Base-by-base conservation (phyloP, 306 rosid species). In the Abrus precatorius region DNA sequence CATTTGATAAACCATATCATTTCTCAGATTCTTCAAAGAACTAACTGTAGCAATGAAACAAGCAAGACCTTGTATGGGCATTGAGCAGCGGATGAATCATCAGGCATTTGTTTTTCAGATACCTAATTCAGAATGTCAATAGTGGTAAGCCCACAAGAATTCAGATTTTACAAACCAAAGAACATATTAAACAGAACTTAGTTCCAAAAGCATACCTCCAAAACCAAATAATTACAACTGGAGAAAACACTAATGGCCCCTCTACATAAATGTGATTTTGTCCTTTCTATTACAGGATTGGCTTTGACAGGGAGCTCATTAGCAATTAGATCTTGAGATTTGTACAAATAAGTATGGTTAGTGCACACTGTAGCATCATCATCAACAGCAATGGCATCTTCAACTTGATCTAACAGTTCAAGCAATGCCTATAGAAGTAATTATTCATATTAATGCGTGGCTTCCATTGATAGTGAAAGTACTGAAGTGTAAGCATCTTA, bases 321-420 rank as follows among this genome's bases (percentile, higher is more conserved):
- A 38, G 45, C 66, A 55, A 75, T 75, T 77, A 53, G 81, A 79
- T 79, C 86, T 89, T 74, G 80, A 66, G 84, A 76, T 65, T 88
- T 84, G 53, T 29, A 62, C 83, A 82, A 84, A 86, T 64, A 62
- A 74, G 69, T 80, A 57, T 69, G 85, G 72, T 56, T 74, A 62
- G 80, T 84, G 62, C 75, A 67, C 59, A 87, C 72, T 40, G 72
- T 29, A 41, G 83, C 77, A 72, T 85, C 85, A 72, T 85, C 85
- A 49, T 93, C 97, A 88, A 86, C 91, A 77, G 88, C 75, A 72
- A 93, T 93, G 85, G 83, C 97, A 86, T 95, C 98, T 86, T 95
- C 93, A 33, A 95, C 97, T 83, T 95, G 97, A 89, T 93, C 99
- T 81, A 95, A 85, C 74, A 95, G 92, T 82, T 95, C 99, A 88